Base-by-base conservation (phyloP, 257 asterid species). In the Solanum peruvianum region DNA sequence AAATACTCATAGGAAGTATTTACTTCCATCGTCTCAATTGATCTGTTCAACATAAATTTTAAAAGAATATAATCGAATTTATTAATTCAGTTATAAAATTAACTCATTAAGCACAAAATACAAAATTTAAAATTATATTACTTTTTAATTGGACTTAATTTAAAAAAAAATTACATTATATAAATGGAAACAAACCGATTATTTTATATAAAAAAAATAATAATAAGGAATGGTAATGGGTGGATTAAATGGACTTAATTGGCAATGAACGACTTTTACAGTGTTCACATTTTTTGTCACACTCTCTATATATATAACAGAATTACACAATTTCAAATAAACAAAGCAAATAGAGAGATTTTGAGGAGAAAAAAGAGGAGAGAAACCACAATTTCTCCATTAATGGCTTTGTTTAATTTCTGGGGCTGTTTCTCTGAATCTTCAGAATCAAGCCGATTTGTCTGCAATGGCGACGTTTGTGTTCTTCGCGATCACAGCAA, bases 381-480 rank as follows among this genome's bases (percentile, higher is more conserved):
- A 78, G 84, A 27, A 27, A 33, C 64, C 64, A 25, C n/a, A 44
- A 44, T 70, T 16, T 70, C 60, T 12, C 33, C 83, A 42, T 37
- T 15, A 41, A 87, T 85, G 87, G 87, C 88, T 87, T 67, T 84
- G 39, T 84, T 88, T 60, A 91, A 86, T 77, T 87, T 90, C 87
- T 87, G 82, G 88, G 85, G 87, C 52, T 91, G 93, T 81, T 91
- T 90, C 37, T 85, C 89, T 31, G 90, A 88, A 37, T 35, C 89
- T 23, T 80, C 89, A 6, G 87, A 75, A 56, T 47, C 83, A 8
- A 67, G 88, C 25, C 75, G 87, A 64, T 88, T 73, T 33, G 85
- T 78, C 7, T 91, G 93, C 87, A 82, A 88, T 4, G 93, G 93
- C 4, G 92, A 91, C 49, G 90, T 90, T 31, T 91, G 93, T 39